These are phyloP conservation scores for Ganoderma boninense DNA, from an alignment of 1,284 basidiomycete species.

Conservation along the genomic window DNA sequence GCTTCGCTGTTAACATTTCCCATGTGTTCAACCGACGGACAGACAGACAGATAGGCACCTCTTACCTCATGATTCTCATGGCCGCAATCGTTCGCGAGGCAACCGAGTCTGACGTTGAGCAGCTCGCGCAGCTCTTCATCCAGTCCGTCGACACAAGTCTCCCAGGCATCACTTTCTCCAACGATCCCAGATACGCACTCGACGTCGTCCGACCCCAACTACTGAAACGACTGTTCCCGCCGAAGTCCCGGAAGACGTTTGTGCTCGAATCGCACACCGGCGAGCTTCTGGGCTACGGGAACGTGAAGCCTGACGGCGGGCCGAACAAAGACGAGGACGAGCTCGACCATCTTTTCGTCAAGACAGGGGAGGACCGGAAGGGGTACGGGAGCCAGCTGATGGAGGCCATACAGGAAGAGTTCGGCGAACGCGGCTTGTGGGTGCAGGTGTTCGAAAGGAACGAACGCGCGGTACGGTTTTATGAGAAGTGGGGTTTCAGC, in stretches of 20 bases:
- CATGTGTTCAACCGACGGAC: too few species aligned
- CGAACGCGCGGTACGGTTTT: slow-evolving; percentile 26
- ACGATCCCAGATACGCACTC: slow-evolving; percentile 15
- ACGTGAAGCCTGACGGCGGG: slow-evolving; percentile 20
- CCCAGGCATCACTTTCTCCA: slow-evolving; percentile 26
- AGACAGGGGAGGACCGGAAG: slow-evolving; percentile 18
- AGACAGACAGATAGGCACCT: neutral
- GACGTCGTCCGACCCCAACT: slow-evolving; percentile 9
- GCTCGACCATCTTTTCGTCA: slow-evolving; percentile 31
- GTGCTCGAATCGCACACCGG: slow-evolving; percentile 26
- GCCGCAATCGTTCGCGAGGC: slow-evolving; percentile 24
- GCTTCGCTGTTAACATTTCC: neutral
- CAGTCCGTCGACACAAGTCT: slow-evolving; percentile 25
- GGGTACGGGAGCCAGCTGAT: slow-evolving; percentile 29
- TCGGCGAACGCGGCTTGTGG: slow-evolving; percentile 18
- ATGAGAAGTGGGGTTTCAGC: slow-evolving; percentile 24
- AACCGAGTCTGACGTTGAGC: slow-evolving; percentile 20
- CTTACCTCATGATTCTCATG: slow-evolving; percentile 15
- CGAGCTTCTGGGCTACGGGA: slow-evolving; percentile 23
- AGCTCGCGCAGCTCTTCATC: slow-evolving; percentile 26
- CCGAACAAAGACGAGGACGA: slow-evolving; percentile 18
- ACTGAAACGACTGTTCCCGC: slow-evolving; percentile 26
- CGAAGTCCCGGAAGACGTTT: slow-evolving; percentile 18
- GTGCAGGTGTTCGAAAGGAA: slow-evolving; percentile 28
- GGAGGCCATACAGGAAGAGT: slow-evolving; percentile 24